Base-by-base conservation (phyloP, 352 stramenopile species). In the Phytophthora hybrid region DNA sequence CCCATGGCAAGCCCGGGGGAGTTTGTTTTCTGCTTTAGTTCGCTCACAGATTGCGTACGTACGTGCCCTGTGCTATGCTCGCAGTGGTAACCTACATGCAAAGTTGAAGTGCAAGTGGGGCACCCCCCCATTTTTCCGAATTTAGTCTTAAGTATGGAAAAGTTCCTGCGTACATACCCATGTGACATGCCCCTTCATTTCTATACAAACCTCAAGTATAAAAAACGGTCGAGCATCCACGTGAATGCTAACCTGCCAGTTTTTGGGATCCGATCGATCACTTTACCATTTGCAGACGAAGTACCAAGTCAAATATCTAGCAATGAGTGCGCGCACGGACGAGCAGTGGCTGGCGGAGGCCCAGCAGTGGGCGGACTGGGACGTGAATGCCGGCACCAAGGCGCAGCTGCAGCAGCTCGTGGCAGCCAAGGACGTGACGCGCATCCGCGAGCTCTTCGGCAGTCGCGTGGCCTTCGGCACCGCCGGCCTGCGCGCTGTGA, bases 381-480 rank as follows among this genome's bases (percentile, higher is more conserved):
- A 98, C 81, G 80, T 97, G 61, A 97, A 97, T 75, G 71, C 67
- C 37, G 81, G 73, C 63, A 98, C 93, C 26, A 91, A 89, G 63
- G 57, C 76, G 41, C 69, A 77, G n/a, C 80, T 98, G 54, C 63
- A 93, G 66, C 34, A 69, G 54, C 80, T 97, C n/a, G 46, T 98
- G 19, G 80, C 79, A 13, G 71, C 79, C 14, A 71, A 87, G 8
- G 77, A 97, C 69, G 63, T 79, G 14, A 49, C 71, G 14, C 73
- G 77, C 51, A 72, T 98, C 39, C 76, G 76, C n/a, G 64, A 83
- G 52, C 79, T 97, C 60, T 95, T 98, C 60, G 66, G 84, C 56
- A 82, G 82, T 44, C 92, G 95, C 26, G 76, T 98, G 23, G 86
- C 92, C 59, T 98, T 98, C 78, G 95, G 95, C 21, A 98, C 95